These are phyloP conservation scores for Aspergillus thermomutatus DNA, from an alignment of 2,329 filamentous ascomycete genomes.

Conservation along the genomic window DNA sequence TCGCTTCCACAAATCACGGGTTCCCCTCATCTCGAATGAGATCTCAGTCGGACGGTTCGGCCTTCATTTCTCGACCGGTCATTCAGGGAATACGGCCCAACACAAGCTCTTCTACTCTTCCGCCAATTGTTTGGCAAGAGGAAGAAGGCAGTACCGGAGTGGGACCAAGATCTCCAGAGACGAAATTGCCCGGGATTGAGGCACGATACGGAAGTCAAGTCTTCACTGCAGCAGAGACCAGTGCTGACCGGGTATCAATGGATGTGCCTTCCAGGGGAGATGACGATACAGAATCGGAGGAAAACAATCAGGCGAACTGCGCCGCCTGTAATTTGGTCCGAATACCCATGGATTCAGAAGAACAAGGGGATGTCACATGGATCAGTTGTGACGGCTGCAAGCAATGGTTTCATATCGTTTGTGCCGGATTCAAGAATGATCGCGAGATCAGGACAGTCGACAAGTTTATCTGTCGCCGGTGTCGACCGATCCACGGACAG, in stretches of 20 bases:
- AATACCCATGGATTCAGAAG: constrained; percentile 48
- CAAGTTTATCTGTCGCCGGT: constrained; percentile 63
- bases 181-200: constrained; percentile 9
- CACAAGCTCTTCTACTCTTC: constrained; percentile 36
- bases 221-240: constrained; percentile 4
- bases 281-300: constrained; percentile 21
- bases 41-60: constrained; percentile 42
- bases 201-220: constrained; percentile 9
- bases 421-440: constrained; percentile 63
- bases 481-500: constrained; percentile 58
- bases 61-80: constrained; percentile 34
- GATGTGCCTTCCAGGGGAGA: constrained; percentile 24
- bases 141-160: constrained; percentile 23
- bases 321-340: constrained; percentile 56
- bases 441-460: constrained; percentile 63
- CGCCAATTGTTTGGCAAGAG: constrained; percentile 32
- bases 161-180: constrained; percentile 9
- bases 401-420: constrained; percentile 65
- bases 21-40: constrained; percentile 35
- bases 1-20: constrained; percentile 14
- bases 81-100: constrained; percentile 36
- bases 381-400: constrained; percentile 68
- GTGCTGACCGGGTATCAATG: constrained; percentile 11
- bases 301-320: constrained; percentile 48
- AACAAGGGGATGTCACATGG: constrained; percentile 58